Conservation (phyloP, 2,329 filamentous ascomycete species). For the Calycina herbarum region DNA sequence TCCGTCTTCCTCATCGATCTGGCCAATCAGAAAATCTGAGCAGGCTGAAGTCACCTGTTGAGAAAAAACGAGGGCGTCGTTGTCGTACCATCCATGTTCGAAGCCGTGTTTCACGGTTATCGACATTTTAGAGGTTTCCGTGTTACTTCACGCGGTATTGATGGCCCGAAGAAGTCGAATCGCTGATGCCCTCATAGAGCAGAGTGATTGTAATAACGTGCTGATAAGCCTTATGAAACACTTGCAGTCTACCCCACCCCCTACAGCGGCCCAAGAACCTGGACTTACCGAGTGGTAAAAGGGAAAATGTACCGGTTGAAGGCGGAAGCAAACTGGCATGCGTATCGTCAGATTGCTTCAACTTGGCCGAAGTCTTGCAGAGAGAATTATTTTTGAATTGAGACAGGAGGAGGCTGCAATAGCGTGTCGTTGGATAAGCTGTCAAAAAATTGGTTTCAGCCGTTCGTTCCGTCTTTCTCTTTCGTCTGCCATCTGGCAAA, state of each 20-base stretch:
- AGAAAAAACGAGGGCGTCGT: background rate
- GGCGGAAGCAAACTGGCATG: background rate
- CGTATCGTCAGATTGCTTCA: background rate
- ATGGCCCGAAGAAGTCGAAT: constrained; percentile 5
- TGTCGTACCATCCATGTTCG: background rate
- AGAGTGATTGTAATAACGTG: constrained; percentile 8
- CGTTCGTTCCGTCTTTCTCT: background rate
- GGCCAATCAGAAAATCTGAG: background rate
- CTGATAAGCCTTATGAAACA: constrained; percentile 13
- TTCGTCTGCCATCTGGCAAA: background rate
- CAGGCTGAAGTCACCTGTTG: background rate
- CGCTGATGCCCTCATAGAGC: background rate
- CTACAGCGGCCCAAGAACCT: constrained; percentile 3
- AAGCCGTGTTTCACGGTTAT: constrained; percentile 14
- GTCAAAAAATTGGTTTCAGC: background rate
- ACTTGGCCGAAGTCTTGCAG: background rate
- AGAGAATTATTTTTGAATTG: background rate
- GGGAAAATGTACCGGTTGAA: background rate
- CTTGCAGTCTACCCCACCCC: background rate
- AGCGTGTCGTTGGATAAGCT: background rate
- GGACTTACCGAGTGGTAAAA: background rate
- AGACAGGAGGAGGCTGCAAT: background rate
- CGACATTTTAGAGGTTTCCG: constrained; percentile 7
- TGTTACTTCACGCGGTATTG: background rate
- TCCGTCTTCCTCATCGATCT: background rate